Base-by-base conservation (phyloP, 305 asterid species). In the Fraxinus baroniana region DNA sequence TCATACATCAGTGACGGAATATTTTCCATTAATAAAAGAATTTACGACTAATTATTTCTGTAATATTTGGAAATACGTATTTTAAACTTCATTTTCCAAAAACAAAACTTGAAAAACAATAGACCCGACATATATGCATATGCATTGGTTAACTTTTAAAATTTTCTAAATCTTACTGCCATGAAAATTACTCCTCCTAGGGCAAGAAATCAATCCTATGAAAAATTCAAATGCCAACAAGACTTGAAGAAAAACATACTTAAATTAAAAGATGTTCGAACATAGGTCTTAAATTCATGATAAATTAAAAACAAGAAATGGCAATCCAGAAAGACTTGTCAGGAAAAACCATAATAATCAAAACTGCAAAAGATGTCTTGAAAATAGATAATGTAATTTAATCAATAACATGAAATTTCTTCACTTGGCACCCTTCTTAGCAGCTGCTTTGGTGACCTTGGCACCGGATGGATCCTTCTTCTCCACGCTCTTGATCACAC, bases 381-480 rank as follows among this genome's bases (percentile, higher is more conserved):
- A 62, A 62, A 24, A 24, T 62, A 62, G 28, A 3, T 62, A 22
- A 22, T 24, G 72, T 24, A 13, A 22, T 22, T 22, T 22, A 62
- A 62, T 7, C 33, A 24, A 62, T 2, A 62, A 20, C 15, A 62
- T 0, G 17, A 20, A 62, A 62, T 24, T 22, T 62, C 32, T 82
- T 87, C 89, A 87, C 81, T 89, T 89, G 74, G 84, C 89, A 68
- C 89, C 89, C 89, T 89, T 89, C 90, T 89, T 86, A 15, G 66
- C 87, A 15, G 91, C 87, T 70, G 88, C 87, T 85, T 85, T 89
- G 81, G 91, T 88, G 80, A 86, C 83, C 83, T 86, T 88, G 37
- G 89, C 89, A 15, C 91, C 91, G 7, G 84, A 24, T 4, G 91
- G 89, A 28, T 88, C 91, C 81, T 88, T 88, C 89, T 88, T 88